phyloP scores from a whole-genome alignment of 805 yeast species.

The Starmerella riodocensis region DNA sequence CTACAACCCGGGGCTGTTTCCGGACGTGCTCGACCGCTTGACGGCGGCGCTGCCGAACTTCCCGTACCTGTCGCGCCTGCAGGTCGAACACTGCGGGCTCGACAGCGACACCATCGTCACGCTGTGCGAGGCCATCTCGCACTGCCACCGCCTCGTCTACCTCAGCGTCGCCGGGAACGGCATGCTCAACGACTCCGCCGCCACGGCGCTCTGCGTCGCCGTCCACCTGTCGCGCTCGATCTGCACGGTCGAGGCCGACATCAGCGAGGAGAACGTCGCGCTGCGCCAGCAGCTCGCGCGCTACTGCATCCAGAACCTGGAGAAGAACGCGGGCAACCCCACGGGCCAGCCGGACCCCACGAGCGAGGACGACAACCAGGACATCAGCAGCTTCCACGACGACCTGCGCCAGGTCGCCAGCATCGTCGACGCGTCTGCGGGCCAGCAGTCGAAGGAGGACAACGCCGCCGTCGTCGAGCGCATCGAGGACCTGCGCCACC shows the following conservation, averaged over 20 bases:
- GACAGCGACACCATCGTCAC: constrained; percentile 41
- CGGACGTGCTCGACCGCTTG: constrained; percentile 43
- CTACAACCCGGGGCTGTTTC: constrained; percentile 54
- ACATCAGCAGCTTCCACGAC: constrained; percentile 14
- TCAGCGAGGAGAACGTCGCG: constrained; percentile 44
- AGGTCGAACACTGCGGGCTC: constrained; percentile 56
- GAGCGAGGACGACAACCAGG: constrained; percentile 11
- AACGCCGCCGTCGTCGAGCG: constrained; percentile 6
- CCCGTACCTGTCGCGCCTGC: constrained; percentile 49
- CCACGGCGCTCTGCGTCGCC: constrained; percentile 54
- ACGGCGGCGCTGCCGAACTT: constrained; percentile 57
- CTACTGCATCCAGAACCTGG: constrained; percentile 66
- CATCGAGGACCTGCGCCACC: constrained; percentile 17
- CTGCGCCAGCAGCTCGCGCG: constrained; percentile 63
- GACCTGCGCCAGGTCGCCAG: constrained; percentile 14
- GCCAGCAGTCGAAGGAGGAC: neutral
- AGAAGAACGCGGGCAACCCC: constrained; percentile 28
- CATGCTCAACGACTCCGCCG: constrained; percentile 43
- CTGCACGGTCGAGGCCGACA: constrained; percentile 55
- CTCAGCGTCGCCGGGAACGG: constrained; percentile 56
- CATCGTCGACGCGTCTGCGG: constrained; percentile 5
- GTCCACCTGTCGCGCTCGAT: constrained; percentile 54
- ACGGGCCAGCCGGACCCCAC: neutral
- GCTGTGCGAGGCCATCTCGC: constrained; percentile 55
- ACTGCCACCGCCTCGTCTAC: constrained; percentile 52